Conservation (phyloP, 176 grass and related monocot genomes). For the Musa troglodytarum region DNA sequence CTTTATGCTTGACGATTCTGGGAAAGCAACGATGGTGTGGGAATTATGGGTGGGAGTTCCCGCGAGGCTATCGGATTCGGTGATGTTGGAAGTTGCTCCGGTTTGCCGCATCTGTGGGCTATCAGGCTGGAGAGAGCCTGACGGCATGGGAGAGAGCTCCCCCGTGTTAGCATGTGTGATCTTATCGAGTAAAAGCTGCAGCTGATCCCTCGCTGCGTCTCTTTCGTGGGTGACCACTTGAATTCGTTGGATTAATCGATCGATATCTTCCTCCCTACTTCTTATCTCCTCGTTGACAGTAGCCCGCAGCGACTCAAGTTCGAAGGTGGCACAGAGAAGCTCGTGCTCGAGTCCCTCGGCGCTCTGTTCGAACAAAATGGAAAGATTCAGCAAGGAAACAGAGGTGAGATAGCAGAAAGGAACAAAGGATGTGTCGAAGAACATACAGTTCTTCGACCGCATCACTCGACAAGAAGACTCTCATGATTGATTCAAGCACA, state of each 20-base stretch:
- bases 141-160: no score
- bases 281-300: slow-evolving; percentile 46
- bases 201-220: slow-evolving; percentile 48
- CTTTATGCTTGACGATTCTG: slow-evolving; percentile 31
- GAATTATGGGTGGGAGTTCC: slow-evolving; percentile 8
- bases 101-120: neutral
- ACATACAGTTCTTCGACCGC: neutral
- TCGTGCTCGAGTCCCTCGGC: slow-evolving; percentile 60
- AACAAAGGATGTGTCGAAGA: neutral
- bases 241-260: slow-evolving; percentile 49
- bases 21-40: slow-evolving; percentile 24
- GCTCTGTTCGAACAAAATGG: slow-evolving; percentile 32
- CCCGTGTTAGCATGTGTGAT: neutral
- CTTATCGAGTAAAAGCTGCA: slow-evolving; percentile 31
- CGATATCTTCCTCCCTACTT: slow-evolving; percentile 55
- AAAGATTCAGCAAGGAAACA: neutral
- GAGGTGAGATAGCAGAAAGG: neutral
- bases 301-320: slow-evolving; percentile 43
- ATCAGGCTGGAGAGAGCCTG: neutral
- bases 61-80: slow-evolving; percentile 61
- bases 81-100: slow-evolving; percentile 45
- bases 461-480: neutral
- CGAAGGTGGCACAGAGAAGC: slow-evolving; percentile 34
- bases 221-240: slow-evolving; percentile 52
- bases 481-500: neutral